Evolutionary conservation across 2,329 filamentous ascomycete genomes (phyloP).

Genomic region (Ophiostoma himal-ulmi): DNA sequence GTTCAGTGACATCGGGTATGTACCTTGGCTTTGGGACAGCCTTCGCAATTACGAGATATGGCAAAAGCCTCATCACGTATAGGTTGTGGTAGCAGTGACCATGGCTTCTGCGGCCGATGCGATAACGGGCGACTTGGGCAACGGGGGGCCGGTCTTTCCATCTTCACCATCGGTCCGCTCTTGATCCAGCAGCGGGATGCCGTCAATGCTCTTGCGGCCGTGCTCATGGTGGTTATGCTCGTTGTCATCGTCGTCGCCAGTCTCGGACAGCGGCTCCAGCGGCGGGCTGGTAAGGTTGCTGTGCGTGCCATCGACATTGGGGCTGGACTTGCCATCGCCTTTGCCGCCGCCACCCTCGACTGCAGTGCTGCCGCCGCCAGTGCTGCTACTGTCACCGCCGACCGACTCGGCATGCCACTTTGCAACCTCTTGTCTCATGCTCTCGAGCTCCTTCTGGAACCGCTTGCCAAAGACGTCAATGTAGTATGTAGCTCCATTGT

Average conservation of each 20-base stretch:
- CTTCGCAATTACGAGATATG: no score
- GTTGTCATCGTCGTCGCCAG: constrained; percentile 28
- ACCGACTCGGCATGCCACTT: constrained; percentile 66
- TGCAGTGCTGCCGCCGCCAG: constrained; percentile 20
- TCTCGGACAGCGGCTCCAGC: constrained; percentile 19
- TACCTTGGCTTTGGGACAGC: no score
- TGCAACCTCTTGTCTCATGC: constrained; percentile 78
- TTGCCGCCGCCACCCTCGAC: neutral
- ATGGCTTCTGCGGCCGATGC: no score
- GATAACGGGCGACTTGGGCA: no score
- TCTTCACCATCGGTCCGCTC: constrained; percentile 17
- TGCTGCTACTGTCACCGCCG: constrained; percentile 27
- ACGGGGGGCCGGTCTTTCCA: no score
- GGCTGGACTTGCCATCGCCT: neutral
- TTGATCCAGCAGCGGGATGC: constrained; percentile 52
- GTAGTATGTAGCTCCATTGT: constrained; percentile 96
- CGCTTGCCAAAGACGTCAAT: constrained; percentile 96
- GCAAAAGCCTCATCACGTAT: no score
- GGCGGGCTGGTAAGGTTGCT: constrained; percentile 24
- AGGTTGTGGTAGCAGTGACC: no score
- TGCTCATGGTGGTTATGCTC: constrained; percentile 27
- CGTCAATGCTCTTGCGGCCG: constrained; percentile 40
- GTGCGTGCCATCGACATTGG: constrained; percentile 4
- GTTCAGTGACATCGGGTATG: no score
- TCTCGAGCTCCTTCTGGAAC: constrained; percentile 93